These are phyloP conservation scores for Lichtheimia corymbifera DNA, from an alignment of 371 early-diverging fungal genomes.

Conservation along the genomic window DNA sequence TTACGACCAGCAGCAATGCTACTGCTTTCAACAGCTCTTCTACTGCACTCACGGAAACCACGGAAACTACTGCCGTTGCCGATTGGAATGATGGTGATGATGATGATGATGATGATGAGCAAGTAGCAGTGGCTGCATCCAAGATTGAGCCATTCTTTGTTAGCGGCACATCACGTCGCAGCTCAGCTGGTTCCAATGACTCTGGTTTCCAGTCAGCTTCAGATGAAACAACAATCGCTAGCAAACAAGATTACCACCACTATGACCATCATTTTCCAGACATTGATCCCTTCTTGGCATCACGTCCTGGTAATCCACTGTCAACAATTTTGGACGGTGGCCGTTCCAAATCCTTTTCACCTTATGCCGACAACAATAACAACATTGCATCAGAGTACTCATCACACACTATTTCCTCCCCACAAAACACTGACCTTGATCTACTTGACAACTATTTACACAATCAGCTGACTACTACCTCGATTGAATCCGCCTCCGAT, in stretches of 20 bases:
- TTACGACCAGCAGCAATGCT: background rate
- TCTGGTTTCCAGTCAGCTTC: constrained; percentile 18
- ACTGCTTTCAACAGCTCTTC: background rate
- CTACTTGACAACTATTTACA: constrained; percentile 1
- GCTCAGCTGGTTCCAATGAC: constrained; percentile 16
- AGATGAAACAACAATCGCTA: constrained; percentile 1
- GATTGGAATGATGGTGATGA: no score
- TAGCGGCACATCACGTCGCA: constrained; percentile 10
- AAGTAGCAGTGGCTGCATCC: background rate
- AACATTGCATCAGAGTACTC: background rate
- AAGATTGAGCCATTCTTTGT: constrained; percentile 11
- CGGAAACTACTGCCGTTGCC: no score
- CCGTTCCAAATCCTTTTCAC: constrained; percentile 4
- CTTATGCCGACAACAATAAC: background rate
- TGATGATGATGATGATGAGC: background rate
- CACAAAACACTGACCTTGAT: background rate
- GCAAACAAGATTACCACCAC: background rate
- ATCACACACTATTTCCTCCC: background rate
- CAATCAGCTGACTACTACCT: background rate
- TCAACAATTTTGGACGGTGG: constrained; percentile 21
- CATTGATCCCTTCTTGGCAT: constrained; percentile 6
- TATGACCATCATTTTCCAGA: constrained; percentile 7
- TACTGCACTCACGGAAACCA: background rate
- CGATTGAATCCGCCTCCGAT: background rate
- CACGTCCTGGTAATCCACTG: constrained; percentile 23